Conservation (phyloP, 2,329 filamentous ascomycete genomes). For the Colletotrichum lindemuthianum region DNA sequence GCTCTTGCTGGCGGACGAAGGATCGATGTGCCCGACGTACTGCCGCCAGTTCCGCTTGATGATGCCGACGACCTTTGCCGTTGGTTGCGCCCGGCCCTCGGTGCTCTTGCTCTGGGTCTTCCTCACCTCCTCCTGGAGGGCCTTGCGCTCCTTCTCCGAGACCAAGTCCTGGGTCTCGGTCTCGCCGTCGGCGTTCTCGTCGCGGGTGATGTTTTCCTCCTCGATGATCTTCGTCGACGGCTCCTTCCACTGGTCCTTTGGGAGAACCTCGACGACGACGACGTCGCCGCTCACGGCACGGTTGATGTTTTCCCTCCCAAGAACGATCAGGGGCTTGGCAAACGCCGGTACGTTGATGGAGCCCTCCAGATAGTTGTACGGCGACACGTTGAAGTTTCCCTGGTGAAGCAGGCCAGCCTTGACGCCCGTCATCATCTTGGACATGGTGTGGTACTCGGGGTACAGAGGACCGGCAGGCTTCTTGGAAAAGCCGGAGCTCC, state of each 20-base stretch:
- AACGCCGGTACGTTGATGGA: conserved; percentile 91
- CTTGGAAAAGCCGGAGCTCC: conserved; percentile 72
- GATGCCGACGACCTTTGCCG: conserved; percentile 89
- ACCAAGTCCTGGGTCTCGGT: conserved; percentile 80
- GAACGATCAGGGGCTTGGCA: conserved; percentile 84
- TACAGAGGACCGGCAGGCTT: conserved; percentile 79
- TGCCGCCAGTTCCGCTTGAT: conserved; percentile 98
- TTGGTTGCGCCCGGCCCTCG: conserved; percentile 86
- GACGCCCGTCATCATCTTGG: conserved; percentile 93
- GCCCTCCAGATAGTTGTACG: conserved; percentile 97
- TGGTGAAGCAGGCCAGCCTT: conserved; percentile 92
- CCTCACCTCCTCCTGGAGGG: conserved; percentile 91
- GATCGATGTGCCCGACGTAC: conserved; percentile 95
- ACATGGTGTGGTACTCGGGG: conserved; percentile 87
- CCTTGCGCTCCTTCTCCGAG: conserved; percentile 86
- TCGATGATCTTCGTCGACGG: conserved; percentile 96
- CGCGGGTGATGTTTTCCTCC: conserved; percentile 88
- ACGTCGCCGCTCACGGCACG: conserved; percentile 90
- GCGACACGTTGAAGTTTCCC: conserved; percentile 94
- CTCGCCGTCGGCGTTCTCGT: conserved; percentile 85
- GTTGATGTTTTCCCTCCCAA: conserved; percentile 97
- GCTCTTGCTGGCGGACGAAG: conserved; percentile 79
- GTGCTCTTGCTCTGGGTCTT: conserved; percentile 79
- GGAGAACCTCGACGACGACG: conserved; percentile 91
- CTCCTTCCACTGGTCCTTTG: conserved; percentile 95